phyloP scores from a whole-genome alignment of 169 alveolate genomes.

The Plasmodium yoelii region DNA sequence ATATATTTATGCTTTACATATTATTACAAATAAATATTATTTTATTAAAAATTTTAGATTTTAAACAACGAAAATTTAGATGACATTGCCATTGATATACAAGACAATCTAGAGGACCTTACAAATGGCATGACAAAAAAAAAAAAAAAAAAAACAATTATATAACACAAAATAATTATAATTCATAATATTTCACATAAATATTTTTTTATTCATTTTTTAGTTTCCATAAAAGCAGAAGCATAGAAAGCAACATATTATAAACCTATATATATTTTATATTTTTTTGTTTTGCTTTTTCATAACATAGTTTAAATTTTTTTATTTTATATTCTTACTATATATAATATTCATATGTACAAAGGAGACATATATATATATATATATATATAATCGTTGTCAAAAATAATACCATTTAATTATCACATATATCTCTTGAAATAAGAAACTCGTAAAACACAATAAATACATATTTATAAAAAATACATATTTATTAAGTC shows the following conservation, averaged over 20 bases:
- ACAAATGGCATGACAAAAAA: slow-evolving; percentile 45
- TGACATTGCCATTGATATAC: slow-evolving; percentile 58
- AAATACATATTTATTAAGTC: no score
- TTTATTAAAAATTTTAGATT: slow-evolving; percentile 19
- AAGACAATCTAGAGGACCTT: slow-evolving; percentile 48
- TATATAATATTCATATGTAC: no score
- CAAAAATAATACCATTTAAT: no score
- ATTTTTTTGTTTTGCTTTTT: slow-evolving; percentile 14
- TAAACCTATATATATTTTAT: neutral
- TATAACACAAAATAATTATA: neutral
- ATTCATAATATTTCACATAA: neutral
- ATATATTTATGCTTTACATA: neutral
- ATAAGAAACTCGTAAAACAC: no score
- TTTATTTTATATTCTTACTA: neutral
- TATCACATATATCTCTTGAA: no score
- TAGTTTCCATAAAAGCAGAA: slow-evolving; percentile 60
- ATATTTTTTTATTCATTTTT: slow-evolving; percentile 1
- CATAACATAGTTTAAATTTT: neutral
- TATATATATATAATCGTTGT: no score
- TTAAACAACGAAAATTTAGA: slow-evolving; percentile 61
- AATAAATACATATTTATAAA: no score
- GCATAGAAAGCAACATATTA: slow-evolving; percentile 14
- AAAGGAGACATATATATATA: no score
- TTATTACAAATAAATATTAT: neutral
- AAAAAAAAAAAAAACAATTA: slow-evolving; percentile 6